Conservation (phyloP, 2,329 filamentous ascomycete species). For the Chrysosporium queenslandicum region DNA sequence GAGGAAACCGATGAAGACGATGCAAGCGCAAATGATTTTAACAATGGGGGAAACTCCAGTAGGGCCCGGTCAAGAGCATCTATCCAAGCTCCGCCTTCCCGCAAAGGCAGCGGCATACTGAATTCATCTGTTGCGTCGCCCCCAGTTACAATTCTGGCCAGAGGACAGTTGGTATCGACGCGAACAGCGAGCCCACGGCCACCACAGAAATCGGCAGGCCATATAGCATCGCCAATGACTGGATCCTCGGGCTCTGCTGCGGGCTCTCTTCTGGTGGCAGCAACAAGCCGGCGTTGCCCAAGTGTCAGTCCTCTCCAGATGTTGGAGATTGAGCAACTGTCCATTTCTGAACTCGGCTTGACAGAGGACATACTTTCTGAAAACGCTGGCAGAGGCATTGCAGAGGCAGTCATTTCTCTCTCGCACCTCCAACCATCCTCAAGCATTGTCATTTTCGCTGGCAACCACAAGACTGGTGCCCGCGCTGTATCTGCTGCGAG, state of each 20-base stretch:
- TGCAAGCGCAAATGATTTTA: conserved; percentile 33
- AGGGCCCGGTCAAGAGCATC: conserved; percentile 34
- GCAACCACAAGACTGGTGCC: conserved; percentile 86
- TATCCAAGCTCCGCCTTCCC: conserved; percentile 28
- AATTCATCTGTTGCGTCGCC: conserved; percentile 30
- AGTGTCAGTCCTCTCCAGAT: conserved; percentile 65
- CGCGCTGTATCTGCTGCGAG: conserved; percentile 76
- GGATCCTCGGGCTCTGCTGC: conserved; percentile 28
- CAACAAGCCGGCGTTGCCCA: conserved; percentile 47
- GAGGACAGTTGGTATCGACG: conserved; percentile 29
- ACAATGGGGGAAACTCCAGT: conserved; percentile 40
- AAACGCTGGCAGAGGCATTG: conserved; percentile 79
- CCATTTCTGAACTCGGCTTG: conserved; percentile 74
- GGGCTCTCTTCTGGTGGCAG: conserved; percentile 44
- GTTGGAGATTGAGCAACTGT: conserved; percentile 84
- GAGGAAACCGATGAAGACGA: conserved; percentile 47
- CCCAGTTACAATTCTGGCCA: conserved; percentile 28
- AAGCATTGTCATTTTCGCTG: conserved; percentile 69
- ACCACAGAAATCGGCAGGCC: conserved; percentile 27
- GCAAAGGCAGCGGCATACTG: conserved; percentile 36
- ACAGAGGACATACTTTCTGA: conserved; percentile 86
- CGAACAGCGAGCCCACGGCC: conserved; percentile 34
- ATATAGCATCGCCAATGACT: conserved; percentile 36
- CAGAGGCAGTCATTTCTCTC: conserved; percentile 62
- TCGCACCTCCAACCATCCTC: conserved; percentile 47